Evolutionary conservation across 176 grass and related monocot species (phyloP), one percentile per base, ranked within the genome.

Genomic region (barley (Hordeum vulgare)): DNA sequence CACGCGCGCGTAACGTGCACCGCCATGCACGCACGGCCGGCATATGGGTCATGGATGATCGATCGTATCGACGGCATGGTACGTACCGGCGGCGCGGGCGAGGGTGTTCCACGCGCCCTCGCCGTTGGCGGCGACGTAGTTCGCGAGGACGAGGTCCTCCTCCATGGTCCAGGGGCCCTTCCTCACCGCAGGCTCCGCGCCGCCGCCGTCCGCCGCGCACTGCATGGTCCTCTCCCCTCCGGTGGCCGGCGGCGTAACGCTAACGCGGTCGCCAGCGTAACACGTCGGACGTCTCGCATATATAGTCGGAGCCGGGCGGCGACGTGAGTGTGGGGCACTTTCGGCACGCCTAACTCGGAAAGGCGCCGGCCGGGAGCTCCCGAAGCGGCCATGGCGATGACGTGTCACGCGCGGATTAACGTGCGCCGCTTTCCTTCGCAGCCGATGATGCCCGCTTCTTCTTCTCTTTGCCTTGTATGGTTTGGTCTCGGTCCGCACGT

Each of bases 141-240:
- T 88, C 71, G 41, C 64, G 68, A 91, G 90, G 75, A 88, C 66
- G 56, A 88, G 82, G 29, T 91, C 90, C 80, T 91, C 90, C 80
- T 91, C 90, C 86, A 86, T 79, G 51, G 86, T 88, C 90, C 90
- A 91, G 9, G 86, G 90, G 11, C 90, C 90, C 61, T 91, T 91
- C 51, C 90, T 71, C 66, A 88, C 37, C 45, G 33, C 49, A 51
- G 75, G 28, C 44, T 79, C 65, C 58, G 18, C 24, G 66, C 9
- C 62, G 61, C 25, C 41, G 42, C 59, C 61, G 20, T 65, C 79
- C 40, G 75, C 21, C 40, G 7, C 36, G 23, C 59, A 70, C 2
- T 85, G 44, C 85, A 85, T 93, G 10, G 29, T 56, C 51, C 15
- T 49, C 15, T 49, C 45, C 45, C 15, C 51, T 54, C 51, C 47